Evolutionary conservation across 208 protist genomes (phyloP), one percentile per base, ranked within the genome.

Genomic region (Porcisia hertigi): DNA sequence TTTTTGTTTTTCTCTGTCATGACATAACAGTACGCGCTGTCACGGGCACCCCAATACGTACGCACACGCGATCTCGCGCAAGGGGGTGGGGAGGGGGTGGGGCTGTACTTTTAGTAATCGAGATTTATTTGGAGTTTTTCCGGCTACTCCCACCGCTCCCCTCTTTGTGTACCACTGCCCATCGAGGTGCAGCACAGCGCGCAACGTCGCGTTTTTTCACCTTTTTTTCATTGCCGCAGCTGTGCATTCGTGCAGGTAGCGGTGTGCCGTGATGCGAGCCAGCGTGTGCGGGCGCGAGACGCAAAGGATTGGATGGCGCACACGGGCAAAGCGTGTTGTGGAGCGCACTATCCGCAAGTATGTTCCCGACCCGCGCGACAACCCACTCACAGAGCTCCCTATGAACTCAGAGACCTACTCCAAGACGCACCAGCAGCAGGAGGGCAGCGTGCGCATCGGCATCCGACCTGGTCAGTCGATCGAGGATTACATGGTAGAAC

Each of bases 401-500:
- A 86, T 96, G 81, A 91, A 73, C 54, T 75, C 78, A 0, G 89
- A 95, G 70, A 74, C 86, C 14, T 96, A 94, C 72, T 47, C 84
- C 12, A 87, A 86, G 75, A 92, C 89, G 3, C 75, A 86, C 16
- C 81, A 94, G 67, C 81, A 88, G 59, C 88, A 96, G 73, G 90
- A 96, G 66, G 89, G 89, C 60, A 86, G 88, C 66, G 89, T 95
- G 53, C 85, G 88, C 69, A 88, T 94, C 57, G 92, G 92, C 43
- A 93, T 94, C 60, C 87, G 90, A 18, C 92, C 90, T 23, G 92
- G 92, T 0, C 90, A 96, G 82, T 91, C 88, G 14, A 87, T 96
- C 69, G 89, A 94, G 78, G 90, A 94, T 36, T 96, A 96, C 88
- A 94, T 96, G 90, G 81, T 80, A 59, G 89, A 96, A 77, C 88